Evolutionary conservation across 768 basidiomycete genomes (phyloP).

Genomic region (Pisolithus sp.): DNA sequence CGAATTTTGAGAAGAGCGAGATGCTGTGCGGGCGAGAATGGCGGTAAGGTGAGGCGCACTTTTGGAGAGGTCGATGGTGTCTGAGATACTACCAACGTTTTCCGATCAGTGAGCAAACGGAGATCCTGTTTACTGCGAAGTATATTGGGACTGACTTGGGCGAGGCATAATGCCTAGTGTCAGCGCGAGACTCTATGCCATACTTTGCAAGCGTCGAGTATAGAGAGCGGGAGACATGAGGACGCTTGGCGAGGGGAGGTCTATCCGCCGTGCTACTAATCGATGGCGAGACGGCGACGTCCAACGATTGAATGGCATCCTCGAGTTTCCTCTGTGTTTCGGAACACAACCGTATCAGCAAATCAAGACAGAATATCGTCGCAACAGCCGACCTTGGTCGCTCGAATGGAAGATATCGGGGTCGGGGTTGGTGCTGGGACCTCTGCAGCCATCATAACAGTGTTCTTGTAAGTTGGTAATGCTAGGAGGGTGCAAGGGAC

Average conservation of each 20-base stretch:
- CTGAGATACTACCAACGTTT: slow-evolving; percentile 2
- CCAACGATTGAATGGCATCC: slow-evolving; percentile 69
- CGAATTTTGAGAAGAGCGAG: slow-evolving; percentile 26
- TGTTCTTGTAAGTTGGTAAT: too few species aligned
- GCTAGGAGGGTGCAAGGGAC: too few species aligned
- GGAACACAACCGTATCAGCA: not conserved
- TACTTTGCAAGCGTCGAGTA: slow-evolving; percentile 80
- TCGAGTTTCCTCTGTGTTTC: slow-evolving; percentile 64
- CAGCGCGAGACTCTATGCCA: slow-evolving; percentile 52
- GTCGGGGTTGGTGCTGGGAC: not conserved
- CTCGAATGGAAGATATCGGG: not conserved
- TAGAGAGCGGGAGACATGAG: slow-evolving; percentile 49
- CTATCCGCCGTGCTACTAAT: slow-evolving; percentile 15
- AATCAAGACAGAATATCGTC: not conserved
- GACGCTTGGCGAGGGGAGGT: slow-evolving; percentile 46
- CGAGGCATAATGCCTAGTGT: slow-evolving; percentile 23
- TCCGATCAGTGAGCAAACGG: not conserved
- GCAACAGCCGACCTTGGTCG: not conserved
- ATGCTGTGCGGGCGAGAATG: slow-evolving; percentile 61
- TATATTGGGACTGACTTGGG: slow-evolving; percentile 11
- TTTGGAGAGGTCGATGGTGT: slow-evolving; percentile 37
- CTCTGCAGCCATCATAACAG: not conserved
- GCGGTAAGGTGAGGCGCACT: slow-evolving; percentile 65
- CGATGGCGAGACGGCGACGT: slow-evolving; percentile 46
- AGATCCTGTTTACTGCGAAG: not conserved